phyloP scores from a whole-genome alignment of 2,329 filamentous ascomycete species.

The Talaromyces sp. region DNA sequence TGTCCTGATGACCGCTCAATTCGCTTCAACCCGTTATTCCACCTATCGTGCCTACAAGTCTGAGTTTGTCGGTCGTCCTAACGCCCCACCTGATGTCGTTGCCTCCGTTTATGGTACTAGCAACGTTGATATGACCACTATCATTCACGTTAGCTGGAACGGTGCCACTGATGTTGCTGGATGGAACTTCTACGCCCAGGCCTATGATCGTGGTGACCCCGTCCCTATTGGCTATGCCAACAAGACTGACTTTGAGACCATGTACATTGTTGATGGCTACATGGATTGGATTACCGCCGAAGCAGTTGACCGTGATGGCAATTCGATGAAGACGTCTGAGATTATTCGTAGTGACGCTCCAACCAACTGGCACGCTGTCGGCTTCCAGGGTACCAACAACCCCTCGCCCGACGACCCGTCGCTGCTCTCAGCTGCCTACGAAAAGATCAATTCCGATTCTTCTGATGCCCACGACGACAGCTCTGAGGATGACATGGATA shows the following conservation, averaged over 20 bases:
- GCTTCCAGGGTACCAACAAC: conserved; percentile 25
- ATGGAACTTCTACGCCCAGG: conserved; percentile 36
- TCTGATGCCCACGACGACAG: conserved; percentile 2
- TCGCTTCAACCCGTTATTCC: conserved; percentile 36
- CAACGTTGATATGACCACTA: conserved; percentile 21
- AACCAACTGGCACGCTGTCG: conserved; percentile 33
- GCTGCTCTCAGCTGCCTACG: conserved; percentile 20
- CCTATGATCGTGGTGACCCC: conserved; percentile 17
- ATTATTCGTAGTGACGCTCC: conserved; percentile 29
- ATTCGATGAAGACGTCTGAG: conserved; percentile 26
- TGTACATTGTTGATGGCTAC: conserved; percentile 32
- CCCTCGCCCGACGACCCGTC: conserved; percentile 34
- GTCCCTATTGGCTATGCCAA: conserved; percentile 26
- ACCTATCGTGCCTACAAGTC: conserved; percentile 47
- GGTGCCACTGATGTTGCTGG: conserved; percentile 40
- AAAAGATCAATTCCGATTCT: conserved; percentile 10
- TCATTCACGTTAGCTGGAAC: conserved; percentile 30
- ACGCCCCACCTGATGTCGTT: conserved; percentile 34
- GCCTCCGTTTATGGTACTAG: conserved; percentile 35
- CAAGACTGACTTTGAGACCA: conserved; percentile 40
- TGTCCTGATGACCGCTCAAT: conserved; percentile 40
- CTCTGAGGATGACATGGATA: conserved; percentile 10
- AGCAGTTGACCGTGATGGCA: conserved; percentile 23
- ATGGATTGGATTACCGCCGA: conserved; percentile 33
- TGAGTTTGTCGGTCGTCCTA: conserved; percentile 39